These are phyloP conservation scores for Acacia concinna DNA, from an alignment of 331 rosid genomes.

Conservation along the genomic window DNA sequence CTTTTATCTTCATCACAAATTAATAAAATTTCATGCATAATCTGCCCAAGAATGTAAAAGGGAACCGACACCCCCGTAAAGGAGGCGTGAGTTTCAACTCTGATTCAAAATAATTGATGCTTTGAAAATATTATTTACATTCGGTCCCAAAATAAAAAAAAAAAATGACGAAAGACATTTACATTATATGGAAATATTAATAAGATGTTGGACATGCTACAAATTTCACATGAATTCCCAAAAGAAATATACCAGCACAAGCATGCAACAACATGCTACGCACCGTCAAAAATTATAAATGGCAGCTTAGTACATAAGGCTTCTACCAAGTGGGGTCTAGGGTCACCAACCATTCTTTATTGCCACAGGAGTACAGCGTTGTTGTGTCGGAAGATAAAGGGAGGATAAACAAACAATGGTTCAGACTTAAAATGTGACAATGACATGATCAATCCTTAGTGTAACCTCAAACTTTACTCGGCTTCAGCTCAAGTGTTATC, in stretches of 20 bases:
- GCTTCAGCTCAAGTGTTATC: conserved; percentile 39
- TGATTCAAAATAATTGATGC: not conserved
- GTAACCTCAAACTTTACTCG: not conserved
- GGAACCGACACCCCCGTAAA: not conserved
- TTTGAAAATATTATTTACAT: not conserved
- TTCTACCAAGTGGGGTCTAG: no score
- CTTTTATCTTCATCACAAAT: not conserved
- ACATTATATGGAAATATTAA: not conserved
- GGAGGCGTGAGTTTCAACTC: not conserved
- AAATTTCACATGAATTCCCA: conserved; percentile 6
- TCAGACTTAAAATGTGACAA: conserved; percentile 28
- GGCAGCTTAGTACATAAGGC: no score
- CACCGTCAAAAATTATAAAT: not conserved
- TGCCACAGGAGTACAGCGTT: conserved; percentile 4
- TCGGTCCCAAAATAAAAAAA: not conserved
- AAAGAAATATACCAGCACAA: conserved; percentile 9
- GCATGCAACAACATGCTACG: conserved; percentile 1
- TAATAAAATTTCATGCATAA: not conserved
- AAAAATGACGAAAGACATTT: not conserved
- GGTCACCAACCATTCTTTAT: not conserved
- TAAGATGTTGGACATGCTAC: not conserved
- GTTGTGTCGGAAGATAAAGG: not conserved
- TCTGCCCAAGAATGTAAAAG: not conserved
- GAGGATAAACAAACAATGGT: conserved; percentile 14
- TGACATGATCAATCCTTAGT: conserved; percentile 21